Percentiles rank a stretch among this genome's conserved stretches.
These are phyloP conservation scores for Fabrea salina DNA, from an alignment of 169 alveolate genomes.

Conservation along the genomic window DNA sequence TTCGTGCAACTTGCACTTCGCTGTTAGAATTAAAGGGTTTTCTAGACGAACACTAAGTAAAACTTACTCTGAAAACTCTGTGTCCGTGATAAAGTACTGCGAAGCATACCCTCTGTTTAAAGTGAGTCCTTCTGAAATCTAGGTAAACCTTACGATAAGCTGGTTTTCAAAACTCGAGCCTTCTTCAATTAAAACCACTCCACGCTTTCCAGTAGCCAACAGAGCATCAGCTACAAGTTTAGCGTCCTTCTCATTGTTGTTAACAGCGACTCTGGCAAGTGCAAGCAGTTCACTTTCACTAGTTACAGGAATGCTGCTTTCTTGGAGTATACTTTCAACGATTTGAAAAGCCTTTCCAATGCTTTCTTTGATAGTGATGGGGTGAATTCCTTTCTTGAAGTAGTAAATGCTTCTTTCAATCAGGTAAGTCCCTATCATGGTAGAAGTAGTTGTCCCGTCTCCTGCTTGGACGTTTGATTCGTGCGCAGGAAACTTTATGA, in stretches of 20 bases:
- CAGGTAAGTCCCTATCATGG: slow-evolving; percentile 34
- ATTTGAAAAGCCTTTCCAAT: slow-evolving; percentile 39
- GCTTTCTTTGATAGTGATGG: slow-evolving; percentile 48
- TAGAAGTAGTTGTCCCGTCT: slow-evolving; percentile 68
- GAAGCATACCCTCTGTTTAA: slow-evolving; percentile 13
- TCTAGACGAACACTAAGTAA: background rate
- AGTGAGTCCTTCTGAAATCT: slow-evolving; percentile 36
- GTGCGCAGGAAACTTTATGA: slow-evolving; percentile 45
- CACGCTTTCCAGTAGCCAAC: slow-evolving; percentile 33
- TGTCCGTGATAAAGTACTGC: background rate
- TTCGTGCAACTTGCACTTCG: slow-evolving; percentile 31
- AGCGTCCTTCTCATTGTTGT: slow-evolving; percentile 35
- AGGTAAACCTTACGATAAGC: background rate
- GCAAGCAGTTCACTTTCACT: slow-evolving; percentile 39
- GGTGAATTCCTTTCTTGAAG: slow-evolving; percentile 49
- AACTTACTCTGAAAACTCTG: background rate
- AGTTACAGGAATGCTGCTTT: slow-evolving; percentile 44
- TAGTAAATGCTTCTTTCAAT: slow-evolving; percentile 35
- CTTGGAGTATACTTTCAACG: slow-evolving; percentile 30
- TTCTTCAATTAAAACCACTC: slow-evolving; percentile 48
- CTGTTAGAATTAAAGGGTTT: slow-evolving; percentile 41
- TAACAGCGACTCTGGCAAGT: slow-evolving; percentile 44
- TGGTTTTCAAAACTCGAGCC: slow-evolving; percentile 32
- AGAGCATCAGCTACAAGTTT: background rate
- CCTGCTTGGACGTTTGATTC: slow-evolving; percentile 51